phyloP scores from a whole-genome alignment of 2,329 filamentous ascomycete genomes.

The Ramichloridium luteum region DNA sequence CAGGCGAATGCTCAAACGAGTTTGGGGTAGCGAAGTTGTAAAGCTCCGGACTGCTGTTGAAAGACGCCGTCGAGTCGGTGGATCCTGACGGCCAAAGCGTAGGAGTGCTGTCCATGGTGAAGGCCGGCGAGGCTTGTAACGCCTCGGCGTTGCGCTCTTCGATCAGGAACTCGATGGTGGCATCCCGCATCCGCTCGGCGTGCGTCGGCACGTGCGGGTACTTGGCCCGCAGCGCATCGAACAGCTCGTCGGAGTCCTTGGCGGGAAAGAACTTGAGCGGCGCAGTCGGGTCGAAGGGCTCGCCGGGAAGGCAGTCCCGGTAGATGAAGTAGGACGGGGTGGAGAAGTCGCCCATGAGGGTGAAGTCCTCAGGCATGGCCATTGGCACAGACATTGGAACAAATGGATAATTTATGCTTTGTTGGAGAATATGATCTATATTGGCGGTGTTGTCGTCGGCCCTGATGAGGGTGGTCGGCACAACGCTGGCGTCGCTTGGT shows the following conservation, averaged over 20 bases:
- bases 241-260: constrained; percentile 29
- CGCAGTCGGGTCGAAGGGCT: constrained; percentile 23
- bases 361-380: constrained; percentile 10
- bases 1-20: constrained; percentile 18
- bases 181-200: constrained; percentile 29
- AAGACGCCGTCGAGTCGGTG: constrained; percentile 17
- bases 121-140: constrained; percentile 13
- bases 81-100: constrained; percentile 21
- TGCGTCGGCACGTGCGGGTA: constrained; percentile 26
- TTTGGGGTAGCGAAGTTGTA: constrained; percentile 19
- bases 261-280: constrained; percentile 26
- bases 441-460: no score
- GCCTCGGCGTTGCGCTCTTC: constrained; percentile 24
- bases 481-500: no score
- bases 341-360: constrained; percentile 6
- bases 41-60: constrained; percentile 23
- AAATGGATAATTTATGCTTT: no score
- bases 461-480: no score
- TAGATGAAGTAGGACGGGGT: constrained; percentile 23
- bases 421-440: no score
- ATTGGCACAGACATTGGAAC: constrained; percentile 11
- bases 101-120: constrained; percentile 13
- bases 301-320: constrained; percentile 19
- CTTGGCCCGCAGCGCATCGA: constrained; percentile 25
- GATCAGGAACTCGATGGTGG: constrained; percentile 27